Evolutionary conservation across 768 basidiomycete species (phyloP).

Genomic region (Tylopilus felleus): DNA sequence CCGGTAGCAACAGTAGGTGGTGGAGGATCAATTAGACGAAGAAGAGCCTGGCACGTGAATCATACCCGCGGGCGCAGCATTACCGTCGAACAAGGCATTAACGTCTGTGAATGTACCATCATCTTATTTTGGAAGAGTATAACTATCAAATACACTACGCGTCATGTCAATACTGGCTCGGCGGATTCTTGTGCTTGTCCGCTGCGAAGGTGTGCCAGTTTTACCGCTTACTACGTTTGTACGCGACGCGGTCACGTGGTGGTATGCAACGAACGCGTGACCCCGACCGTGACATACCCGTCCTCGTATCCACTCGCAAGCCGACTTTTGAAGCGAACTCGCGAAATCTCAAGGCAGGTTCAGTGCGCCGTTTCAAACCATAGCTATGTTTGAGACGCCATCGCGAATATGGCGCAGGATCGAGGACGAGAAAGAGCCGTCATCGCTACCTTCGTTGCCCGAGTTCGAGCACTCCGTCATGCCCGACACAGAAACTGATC

Average conservation of each 20-base stretch:
- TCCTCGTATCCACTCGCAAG: not conserved
- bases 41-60: too few species aligned
- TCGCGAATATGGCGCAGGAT: conserved; percentile 84
- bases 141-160: too few species aligned
- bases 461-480: conserved; percentile 61
- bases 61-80: too few species aligned
- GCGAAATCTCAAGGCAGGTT: conserved; percentile 1
- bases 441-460: conserved; percentile 77
- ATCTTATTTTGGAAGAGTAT: too few species aligned
- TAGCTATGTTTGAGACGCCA: conserved; percentile 70
- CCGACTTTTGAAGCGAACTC: not conserved
- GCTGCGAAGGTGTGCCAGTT: too few species aligned
- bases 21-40: too few species aligned
- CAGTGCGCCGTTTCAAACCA: conserved; percentile 15
- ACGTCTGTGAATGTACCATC: too few species aligned
- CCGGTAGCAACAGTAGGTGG: too few species aligned
- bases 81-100: too few species aligned
- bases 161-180: too few species aligned
- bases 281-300: not conserved
- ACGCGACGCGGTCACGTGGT: conserved; percentile 1
- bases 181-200: too few species aligned
- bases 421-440: conserved; percentile 74
- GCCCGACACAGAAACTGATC: conserved; percentile 34
- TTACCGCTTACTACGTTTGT: too few species aligned
- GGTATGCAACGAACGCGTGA: not conserved